These are phyloP conservation scores for Mycena haematopus DNA, from an alignment of 768 basidiomycete species.

Conservation along the genomic window DNA sequence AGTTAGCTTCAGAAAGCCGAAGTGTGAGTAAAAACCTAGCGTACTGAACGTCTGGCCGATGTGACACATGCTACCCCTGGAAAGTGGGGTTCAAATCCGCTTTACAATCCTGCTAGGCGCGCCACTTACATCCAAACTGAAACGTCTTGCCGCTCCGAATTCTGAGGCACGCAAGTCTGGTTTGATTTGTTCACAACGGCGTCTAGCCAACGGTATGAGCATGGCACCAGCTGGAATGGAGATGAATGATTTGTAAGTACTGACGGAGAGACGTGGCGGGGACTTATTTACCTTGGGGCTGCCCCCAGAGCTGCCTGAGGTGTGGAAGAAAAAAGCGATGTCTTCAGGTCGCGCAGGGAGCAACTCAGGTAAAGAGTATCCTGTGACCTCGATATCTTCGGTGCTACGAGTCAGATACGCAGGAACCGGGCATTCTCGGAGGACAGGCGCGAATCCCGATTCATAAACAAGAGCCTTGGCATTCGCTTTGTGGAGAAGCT, in stretches of 20 bases:
- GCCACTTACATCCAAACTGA: constrained; percentile 63
- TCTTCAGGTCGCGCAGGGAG: constrained; percentile 37
- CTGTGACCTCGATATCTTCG: constrained; percentile 36
- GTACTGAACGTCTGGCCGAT: constrained; percentile 63
- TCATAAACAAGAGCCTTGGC: constrained; percentile 67
- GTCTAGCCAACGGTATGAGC: constrained; percentile 60
- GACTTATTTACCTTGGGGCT: constrained; percentile 51
- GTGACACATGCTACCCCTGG: constrained; percentile 65
- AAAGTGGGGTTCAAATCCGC: constrained; percentile 32
- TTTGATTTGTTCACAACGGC: constrained; percentile 54
- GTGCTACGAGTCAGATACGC: constrained; percentile 42
- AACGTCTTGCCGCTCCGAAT: constrained; percentile 56
- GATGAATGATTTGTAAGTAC: constrained; percentile 2
- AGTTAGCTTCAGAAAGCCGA: constrained; percentile 29
- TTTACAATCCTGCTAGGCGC: constrained; percentile 25
- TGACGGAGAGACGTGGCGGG: neutral
- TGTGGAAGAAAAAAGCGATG: constrained; percentile 65
- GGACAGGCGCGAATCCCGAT: constrained; percentile 46
- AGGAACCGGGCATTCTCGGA: constrained; percentile 49
- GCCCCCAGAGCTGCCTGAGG: constrained; percentile 71
- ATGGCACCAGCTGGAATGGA: constrained; percentile 52
- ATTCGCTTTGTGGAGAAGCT: constrained; percentile 59
- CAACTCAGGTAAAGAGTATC: constrained; percentile 47
- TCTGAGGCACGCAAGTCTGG: constrained; percentile 48
- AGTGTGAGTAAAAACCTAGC: constrained; percentile 33